Percentiles rank a stretch among this genome's conserved stretches.
Conservation (phyloP, 2,329 filamentous ascomycete species). For the Claviceps monticola region DNA sequence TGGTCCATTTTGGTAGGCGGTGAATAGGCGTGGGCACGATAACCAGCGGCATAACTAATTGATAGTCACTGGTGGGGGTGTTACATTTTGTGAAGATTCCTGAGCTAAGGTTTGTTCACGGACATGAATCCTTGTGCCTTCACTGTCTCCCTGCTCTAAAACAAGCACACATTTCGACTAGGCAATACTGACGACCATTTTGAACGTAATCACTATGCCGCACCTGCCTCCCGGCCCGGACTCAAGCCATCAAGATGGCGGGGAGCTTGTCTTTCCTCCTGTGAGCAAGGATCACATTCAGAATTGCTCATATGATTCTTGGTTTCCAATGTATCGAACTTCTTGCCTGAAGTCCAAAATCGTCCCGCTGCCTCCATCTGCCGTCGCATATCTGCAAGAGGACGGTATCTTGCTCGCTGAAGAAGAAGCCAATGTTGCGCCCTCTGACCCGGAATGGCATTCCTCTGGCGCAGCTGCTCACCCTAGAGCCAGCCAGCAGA, state of each 20-base stretch:
- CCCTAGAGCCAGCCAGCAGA: constrained; percentile 20
- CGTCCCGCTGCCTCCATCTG: constrained; percentile 60
- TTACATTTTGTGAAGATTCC: not conserved
- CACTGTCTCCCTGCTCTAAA: not conserved
- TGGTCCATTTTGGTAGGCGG: constrained; percentile 10
- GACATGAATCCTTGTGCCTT: not conserved
- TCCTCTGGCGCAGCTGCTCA: constrained; percentile 16
- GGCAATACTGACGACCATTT: not conserved
- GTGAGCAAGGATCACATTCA: constrained; percentile 77
- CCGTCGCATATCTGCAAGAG: constrained; percentile 76
- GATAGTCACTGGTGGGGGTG: constrained; percentile 11
- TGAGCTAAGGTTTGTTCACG: not conserved
- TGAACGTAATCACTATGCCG: constrained; percentile 16
- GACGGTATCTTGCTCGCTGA: constrained; percentile 84
- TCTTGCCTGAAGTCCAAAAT: constrained; percentile 77
- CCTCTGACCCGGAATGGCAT: constrained; percentile 41
- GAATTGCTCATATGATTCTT: constrained; percentile 86
- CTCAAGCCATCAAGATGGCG: constrained; percentile 7
- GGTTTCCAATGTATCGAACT: constrained; percentile 74
- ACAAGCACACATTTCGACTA: not conserved
- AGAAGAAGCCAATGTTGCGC: constrained; percentile 42
- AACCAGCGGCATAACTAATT: constrained; percentile 15
- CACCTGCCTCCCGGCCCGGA: constrained; percentile 15
- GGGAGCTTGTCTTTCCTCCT: constrained; percentile 57
- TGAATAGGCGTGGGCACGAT: constrained; percentile 7